Evolutionary conservation across 768 basidiomycete genomes (phyloP), one percentile per base, ranked within the genome.

Genomic region (Leccinum obscurum): DNA sequence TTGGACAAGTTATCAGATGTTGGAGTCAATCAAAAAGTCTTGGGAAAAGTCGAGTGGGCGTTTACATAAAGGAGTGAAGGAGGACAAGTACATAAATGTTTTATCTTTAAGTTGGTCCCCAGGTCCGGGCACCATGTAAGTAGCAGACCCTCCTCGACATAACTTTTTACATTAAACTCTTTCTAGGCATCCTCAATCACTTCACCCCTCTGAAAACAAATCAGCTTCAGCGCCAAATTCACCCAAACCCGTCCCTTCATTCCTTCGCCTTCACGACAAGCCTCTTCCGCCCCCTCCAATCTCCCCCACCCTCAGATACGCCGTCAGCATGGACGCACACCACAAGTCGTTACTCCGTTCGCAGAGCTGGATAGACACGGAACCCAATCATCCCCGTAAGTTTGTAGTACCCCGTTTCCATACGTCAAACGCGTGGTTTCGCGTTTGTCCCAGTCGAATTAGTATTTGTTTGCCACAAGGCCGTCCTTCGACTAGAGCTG

Each of bases 221-320:
- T 63, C 71, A 13, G 68, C 63, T 0, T 74, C 70, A 32, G 70
- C 74, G 1, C 72, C 72, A 26, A 65, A 44, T 9, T 73, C 71
- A 1, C 70, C 70, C 14, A 63, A 39, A 26, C 64, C 64, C 0
- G 37, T 55, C 0, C 35, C 63, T 0, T 51, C 55, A 26, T 68
- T 61, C 35, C 41, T 69, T 13, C 11, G 58, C 60, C 55, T 39
- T 1, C 56, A 66, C 63, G 76, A 78, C 66, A 80, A 80, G 57
- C 75, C 77, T 1, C 72, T 80, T n/a, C 79, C 78, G 8, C 70
- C 73, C 15, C 74, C 78, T 22, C 73, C 75, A 28, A 71, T 78
- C 72, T 76, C 72, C 15, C 53, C 66, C 5, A 24, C 54, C 2
- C 57, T 64, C 59, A 66, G 58, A 54, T 54, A 68, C 32, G 62